Evolutionary conservation across 2,329 filamentous ascomycete species (phyloP).

Genomic region (Aspergillus brunneoviolaceus): DNA sequence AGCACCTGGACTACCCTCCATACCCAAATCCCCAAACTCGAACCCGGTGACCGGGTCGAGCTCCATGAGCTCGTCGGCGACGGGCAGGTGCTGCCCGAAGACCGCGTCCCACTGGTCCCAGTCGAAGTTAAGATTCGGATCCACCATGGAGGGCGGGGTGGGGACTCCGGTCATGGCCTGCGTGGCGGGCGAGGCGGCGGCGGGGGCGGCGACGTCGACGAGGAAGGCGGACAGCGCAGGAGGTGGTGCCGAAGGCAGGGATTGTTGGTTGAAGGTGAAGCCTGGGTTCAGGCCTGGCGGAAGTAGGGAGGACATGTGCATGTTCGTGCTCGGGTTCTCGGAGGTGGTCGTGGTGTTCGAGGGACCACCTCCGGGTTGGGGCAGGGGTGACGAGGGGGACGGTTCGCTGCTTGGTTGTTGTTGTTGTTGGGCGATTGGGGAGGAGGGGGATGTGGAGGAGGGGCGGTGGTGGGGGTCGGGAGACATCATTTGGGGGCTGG

Average conservation of each 20-base stretch:
- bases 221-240: slow-evolving; percentile 21
- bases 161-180: slow-evolving; percentile 22
- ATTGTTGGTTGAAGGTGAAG: background rate
- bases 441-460: slow-evolving; percentile 17
- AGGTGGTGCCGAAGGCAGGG: slow-evolving; percentile 1
- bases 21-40: slow-evolving; percentile 32
- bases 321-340: background rate
- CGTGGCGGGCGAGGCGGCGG: slow-evolving; percentile 16
- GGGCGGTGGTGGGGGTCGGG: background rate
- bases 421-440: slow-evolving; percentile 11
- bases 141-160: slow-evolving; percentile 39
- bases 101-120: slow-evolving; percentile 53
- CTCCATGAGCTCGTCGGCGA: slow-evolving; percentile 46
- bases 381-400: background rate
- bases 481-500: slow-evolving; percentile 10
- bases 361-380: slow-evolving; percentile 7
- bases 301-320: background rate
- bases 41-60: slow-evolving; percentile 39
- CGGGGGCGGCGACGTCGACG: slow-evolving; percentile 19
- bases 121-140: slow-evolving; percentile 47
- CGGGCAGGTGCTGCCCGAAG: slow-evolving; percentile 47
- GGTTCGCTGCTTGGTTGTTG: background rate
- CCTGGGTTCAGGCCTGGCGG: background rate
- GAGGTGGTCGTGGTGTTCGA: slow-evolving; percentile 16
- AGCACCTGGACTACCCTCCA: background rate